Base-by-base conservation (phyloP, 331 rosid genomes). In the Cydonia oblonga region DNA sequence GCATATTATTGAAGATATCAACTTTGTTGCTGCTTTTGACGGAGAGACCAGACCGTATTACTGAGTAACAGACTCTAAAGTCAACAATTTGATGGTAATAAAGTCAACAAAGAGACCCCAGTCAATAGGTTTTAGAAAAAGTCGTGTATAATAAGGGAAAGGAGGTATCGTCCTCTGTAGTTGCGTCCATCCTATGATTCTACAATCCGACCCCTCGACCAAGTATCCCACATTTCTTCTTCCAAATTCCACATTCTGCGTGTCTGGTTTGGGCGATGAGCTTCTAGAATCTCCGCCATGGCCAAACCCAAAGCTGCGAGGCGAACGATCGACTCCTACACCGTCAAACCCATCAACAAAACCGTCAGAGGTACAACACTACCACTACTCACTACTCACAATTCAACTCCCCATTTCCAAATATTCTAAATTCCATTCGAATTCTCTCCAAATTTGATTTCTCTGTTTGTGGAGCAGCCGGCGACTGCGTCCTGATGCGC, bases 401-500 rank as follows among this genome's bases (percentile, higher is more conserved):
- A 49, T 49, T 49, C 54, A 18, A 4, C 2, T 7, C 20, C 18
- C 9, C 20, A 18, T 3, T 23, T 30, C 19, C 25, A 7, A 42
- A 5, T 2, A 46, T 53, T 44, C 42, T 0, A 20, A n/a, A 26
- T 63, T 46, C 51, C 20, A 42, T 33, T 23, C 33, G 10, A 10
- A 8, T 70, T 70, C 32, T 13, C 65, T 60, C 6, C 26, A 60
- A 29, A 62, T 62, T 62, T 64, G 10, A 64, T 10, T 64, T 64
- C 1, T 67, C 16, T 60, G 9, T 40, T 24, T 66, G 67, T 26
- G 58, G 65, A 22, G 53, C 82, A 95, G 99, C 85, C 40, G 99
- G 89, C 4, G 99, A 95, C 68, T 91, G 99, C 76, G 99, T 91
- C 51, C 96, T 95, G 20, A 80, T 95, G 96, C 88, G 97, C 15